Percentiles rank a stretch among this genome's conserved stretches.
Conservation (phyloP, 768 basidiomycete genomes). For the Mycena belliarum region DNA sequence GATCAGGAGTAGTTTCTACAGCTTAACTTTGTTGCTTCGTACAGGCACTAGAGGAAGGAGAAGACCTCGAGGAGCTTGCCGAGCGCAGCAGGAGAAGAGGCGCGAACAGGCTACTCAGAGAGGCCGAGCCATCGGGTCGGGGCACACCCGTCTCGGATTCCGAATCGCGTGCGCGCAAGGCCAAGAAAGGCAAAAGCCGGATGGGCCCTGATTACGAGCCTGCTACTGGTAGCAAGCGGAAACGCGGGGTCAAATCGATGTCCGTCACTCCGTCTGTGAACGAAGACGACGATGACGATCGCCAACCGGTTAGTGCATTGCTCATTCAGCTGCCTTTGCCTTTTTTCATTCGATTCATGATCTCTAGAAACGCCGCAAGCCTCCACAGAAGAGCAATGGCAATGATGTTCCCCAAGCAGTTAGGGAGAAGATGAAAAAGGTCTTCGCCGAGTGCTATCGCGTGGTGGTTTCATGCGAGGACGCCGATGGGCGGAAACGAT, state of each 20-base stretch:
- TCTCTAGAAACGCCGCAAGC: constrained; percentile 83
- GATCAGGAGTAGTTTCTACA: not conserved
- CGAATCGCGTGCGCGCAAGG: constrained; percentile 60
- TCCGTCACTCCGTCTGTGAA: constrained; percentile 78
- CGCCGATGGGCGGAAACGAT: constrained; percentile 73
- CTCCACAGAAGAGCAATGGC: constrained; percentile 44
- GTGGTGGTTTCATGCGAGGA: constrained; percentile 76
- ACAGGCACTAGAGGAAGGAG: constrained; percentile 78
- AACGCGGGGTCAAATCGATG: constrained; percentile 71
- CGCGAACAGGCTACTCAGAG: constrained; percentile 48
- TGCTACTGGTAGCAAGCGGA: constrained; percentile 64
- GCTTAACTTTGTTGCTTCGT: constrained; percentile 5
- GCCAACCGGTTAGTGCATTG: constrained; percentile 54
- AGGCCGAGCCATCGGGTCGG: constrained; percentile 57
- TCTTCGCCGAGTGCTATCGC: constrained; percentile 73
- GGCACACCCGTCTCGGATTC: constrained; percentile 67
- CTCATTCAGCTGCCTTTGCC: not conserved
- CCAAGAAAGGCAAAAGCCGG: constrained; percentile 64
- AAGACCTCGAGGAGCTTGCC: constrained; percentile 73
- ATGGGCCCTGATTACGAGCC: constrained; percentile 46
- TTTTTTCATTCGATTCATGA: not conserved
- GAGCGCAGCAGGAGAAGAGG: constrained; percentile 66
- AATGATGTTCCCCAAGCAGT: constrained; percentile 57
- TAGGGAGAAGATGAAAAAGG: constrained; percentile 82
- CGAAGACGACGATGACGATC: constrained; percentile 79